Conservation (phyloP, 345 rosid species). For the Eucalyptus pauciflora region DNA sequence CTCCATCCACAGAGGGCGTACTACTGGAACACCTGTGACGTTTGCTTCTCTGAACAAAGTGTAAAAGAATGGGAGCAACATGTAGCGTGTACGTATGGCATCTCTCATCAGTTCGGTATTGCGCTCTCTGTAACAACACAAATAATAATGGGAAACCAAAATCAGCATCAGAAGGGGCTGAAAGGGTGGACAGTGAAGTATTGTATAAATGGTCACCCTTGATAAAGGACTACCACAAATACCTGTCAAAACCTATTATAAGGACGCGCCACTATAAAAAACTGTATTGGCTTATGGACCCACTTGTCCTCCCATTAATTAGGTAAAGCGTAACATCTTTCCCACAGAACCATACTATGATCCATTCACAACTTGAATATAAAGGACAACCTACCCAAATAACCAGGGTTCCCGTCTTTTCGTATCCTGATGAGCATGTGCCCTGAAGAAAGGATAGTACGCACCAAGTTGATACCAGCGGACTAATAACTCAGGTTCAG, state of each 20-base stretch:
- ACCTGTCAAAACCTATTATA: not conserved
- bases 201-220: not conserved
- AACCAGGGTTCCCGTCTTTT: conserved; percentile 98
- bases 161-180: not conserved
- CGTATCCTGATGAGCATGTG: conserved; percentile 96
- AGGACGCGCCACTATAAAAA: not conserved
- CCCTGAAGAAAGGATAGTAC: conserved; percentile 97
- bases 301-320: not conserved
- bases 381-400: conserved; percentile 57
- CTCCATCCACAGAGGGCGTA: conserved; percentile 99
- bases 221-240: not conserved
- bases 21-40: conserved; percentile 66
- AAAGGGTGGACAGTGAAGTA: not conserved
- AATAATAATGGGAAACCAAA: not conserved
- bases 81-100: conserved; percentile 83
- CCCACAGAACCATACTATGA: not conserved
- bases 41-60: conserved; percentile 97
- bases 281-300: not conserved
- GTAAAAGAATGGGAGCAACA: conserved; percentile 85
- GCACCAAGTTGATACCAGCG: conserved; percentile 99
- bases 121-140: conserved; percentile 46
- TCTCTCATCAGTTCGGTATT: conserved; percentile 81
- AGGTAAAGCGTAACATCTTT: not conserved
- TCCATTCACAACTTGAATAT: not conserved
- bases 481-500: conserved; percentile 80